Percentiles rank a stretch among this genome's conserved stretches.
Evolutionary conservation across 768 basidiomycete species (phyloP).

Genomic region (Leucogyrophana mollusca): DNA sequence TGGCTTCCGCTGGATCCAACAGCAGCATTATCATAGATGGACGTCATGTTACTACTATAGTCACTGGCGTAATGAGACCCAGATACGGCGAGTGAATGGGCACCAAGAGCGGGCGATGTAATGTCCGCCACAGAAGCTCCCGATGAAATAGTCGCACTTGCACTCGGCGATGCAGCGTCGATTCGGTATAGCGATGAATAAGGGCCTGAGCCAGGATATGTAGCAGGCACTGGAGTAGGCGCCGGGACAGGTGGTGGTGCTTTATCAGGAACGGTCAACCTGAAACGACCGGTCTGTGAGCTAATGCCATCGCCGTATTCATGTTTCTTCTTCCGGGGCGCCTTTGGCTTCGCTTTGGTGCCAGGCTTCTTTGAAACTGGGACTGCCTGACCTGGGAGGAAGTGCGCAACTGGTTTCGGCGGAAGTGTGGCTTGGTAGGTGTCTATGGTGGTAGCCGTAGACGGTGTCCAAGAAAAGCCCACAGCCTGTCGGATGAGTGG

Average conservation of each 20-base stretch:
- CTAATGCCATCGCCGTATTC: constrained; percentile 35
- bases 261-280: constrained; percentile 24
- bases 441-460: constrained; percentile 19
- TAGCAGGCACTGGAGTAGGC: constrained; percentile 33
- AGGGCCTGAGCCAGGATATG: constrained; percentile 34
- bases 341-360: constrained; percentile 24
- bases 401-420: constrained; percentile 27
- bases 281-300: constrained; percentile 50
- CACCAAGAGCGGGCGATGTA: neutral
- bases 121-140: constrained; percentile 6
- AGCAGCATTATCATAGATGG: constrained; percentile 4
- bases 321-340: constrained; percentile 32
- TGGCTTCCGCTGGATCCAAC: constrained; percentile 2
- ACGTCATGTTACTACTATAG: neutral
- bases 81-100: neutral
- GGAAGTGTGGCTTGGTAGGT: constrained; percentile 28
- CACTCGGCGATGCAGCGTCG: constrained; percentile 3
- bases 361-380: constrained; percentile 17
- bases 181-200: constrained; percentile 42
- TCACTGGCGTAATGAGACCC: neutral
- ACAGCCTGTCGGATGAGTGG: constrained; percentile 62
- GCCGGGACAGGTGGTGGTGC: constrained; percentile 12
- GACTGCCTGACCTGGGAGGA: constrained; percentile 55
- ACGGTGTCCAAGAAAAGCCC: constrained; percentile 43
- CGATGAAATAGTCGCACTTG: neutral